These are phyloP conservation scores for Chalciporus chontae DNA, from an alignment of 768 basidiomycete species.

Conservation along the genomic window DNA sequence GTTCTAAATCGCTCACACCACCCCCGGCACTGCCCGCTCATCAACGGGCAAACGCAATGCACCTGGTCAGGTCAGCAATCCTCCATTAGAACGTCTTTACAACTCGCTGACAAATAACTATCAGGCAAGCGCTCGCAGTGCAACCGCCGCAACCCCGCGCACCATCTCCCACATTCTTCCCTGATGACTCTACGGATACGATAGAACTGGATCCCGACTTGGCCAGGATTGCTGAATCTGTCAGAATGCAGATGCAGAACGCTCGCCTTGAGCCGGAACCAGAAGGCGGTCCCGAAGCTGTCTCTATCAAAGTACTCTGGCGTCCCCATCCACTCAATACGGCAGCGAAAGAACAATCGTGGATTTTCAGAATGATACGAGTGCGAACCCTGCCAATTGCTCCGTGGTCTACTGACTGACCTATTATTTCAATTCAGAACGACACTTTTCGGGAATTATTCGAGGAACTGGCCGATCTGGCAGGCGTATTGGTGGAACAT, in stretches of 20 bases:
- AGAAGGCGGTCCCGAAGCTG: constrained; percentile 33
- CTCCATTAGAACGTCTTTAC: neutral
- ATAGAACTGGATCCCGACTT: constrained; percentile 62
- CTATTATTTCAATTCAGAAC: constrained; percentile 37
- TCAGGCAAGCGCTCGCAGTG: constrained; percentile 47
- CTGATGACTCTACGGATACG: constrained; percentile 46
- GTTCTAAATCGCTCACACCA: constrained; percentile 73
- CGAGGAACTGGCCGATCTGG: constrained; percentile 62
- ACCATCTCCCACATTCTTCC: constrained; percentile 43
- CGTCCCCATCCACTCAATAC: constrained; percentile 56
- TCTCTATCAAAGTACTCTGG: constrained; percentile 61
- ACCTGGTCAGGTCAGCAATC: constrained; percentile 54
- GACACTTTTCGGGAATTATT: constrained; percentile 65
- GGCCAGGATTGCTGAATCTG: constrained; percentile 47
- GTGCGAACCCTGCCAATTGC: constrained; percentile 35
- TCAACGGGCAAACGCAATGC: constrained; percentile 53
- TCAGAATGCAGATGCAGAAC: constrained; percentile 28
- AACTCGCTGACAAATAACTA: constrained; percentile 3
- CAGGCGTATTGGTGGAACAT: constrained; percentile 44
- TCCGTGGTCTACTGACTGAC: neutral
- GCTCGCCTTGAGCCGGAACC: constrained; percentile 22
- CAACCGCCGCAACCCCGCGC: constrained; percentile 34
- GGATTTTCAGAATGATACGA: constrained; percentile 56
- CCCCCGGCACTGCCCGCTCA: constrained; percentile 59
- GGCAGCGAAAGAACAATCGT: constrained; percentile 36